A percentile compares a stretch with the other conserved stretches of the same genome.
Evolutionary conservation across 306 rosid genomes (phyloP).

Genomic region (Lagenaria siceraria): DNA sequence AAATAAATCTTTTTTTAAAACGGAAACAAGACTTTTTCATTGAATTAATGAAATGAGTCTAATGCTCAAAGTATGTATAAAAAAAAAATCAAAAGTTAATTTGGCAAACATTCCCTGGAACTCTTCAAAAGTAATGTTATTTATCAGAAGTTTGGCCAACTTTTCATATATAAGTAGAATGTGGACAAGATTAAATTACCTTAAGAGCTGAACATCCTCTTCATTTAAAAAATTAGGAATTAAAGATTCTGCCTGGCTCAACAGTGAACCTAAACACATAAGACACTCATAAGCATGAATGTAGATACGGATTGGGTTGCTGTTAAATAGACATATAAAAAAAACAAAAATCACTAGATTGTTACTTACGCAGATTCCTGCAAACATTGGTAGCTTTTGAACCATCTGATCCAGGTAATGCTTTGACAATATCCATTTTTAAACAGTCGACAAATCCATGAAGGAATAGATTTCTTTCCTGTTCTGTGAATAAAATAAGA

Average conservation of each 20-base stretch:
- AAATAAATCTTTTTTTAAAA: too few relatives aligned
- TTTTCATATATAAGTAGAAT: not conserved
- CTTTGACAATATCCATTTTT: conserved; percentile 48
- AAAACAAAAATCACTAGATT: conserved; percentile 1
- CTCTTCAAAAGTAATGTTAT: conserved; percentile 13
- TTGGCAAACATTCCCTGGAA: not conserved
- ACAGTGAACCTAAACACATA: conserved; percentile 73
- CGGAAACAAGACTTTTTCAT: too few relatives aligned
- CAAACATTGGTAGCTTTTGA: conserved; percentile 43
- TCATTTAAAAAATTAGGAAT: conserved; percentile 63
- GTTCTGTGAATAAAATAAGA: conserved; percentile 47
- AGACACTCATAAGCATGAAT: conserved; percentile 20
- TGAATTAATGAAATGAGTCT: too few relatives aligned
- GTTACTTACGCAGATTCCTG: conserved; percentile 71
- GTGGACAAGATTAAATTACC: conserved; percentile 27
- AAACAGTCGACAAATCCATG: conserved; percentile 74
- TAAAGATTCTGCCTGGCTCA: conserved; percentile 88
- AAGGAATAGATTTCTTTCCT: conserved; percentile 79
- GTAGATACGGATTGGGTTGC: conserved; percentile 4
- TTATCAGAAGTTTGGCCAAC: conserved; percentile 6
- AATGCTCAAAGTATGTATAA: too few relatives aligned
- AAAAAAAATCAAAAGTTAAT: not conserved
- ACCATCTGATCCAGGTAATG: conserved; percentile 60
- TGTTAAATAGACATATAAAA: not conserved
- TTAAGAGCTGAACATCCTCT: conserved; percentile 84